These are phyloP conservation scores for Rosellinia necatrix DNA, from an alignment of 2,329 filamentous ascomycete genomes.

Conservation along the genomic window DNA sequence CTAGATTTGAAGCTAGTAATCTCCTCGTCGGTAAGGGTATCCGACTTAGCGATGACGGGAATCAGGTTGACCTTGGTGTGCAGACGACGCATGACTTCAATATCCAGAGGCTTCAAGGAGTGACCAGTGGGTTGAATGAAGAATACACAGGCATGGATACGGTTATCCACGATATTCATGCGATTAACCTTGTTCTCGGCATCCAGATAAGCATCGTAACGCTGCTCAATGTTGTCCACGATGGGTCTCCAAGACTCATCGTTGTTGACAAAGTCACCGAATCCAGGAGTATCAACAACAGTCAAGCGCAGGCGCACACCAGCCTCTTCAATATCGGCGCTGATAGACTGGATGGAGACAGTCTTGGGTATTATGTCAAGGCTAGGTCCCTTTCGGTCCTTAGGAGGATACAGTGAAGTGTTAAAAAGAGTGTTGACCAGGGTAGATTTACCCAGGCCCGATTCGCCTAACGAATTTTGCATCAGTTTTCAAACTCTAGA, in stretches of 20 bases:
- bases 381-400: slow-evolving; percentile 96
- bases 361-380: slow-evolving; percentile 99
- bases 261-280: slow-evolving; percentile 99
- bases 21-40: slow-evolving; percentile 97
- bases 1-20: slow-evolving; percentile 92
- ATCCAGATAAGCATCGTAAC: slow-evolving; percentile 97
- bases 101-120: slow-evolving; percentile 96
- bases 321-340: slow-evolving; percentile 96
- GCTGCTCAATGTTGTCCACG: slow-evolving; percentile 99
- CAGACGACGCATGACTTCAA: slow-evolving; percentile 98
- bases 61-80: slow-evolving; percentile 99
- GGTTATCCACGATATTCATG: slow-evolving; percentile 99
- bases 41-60: slow-evolving; percentile 97
- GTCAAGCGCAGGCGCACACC: slow-evolving; percentile 94
- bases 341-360: slow-evolving; percentile 92
- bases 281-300: slow-evolving; percentile 96
- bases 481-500: not conserved
- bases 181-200: slow-evolving; percentile 99
- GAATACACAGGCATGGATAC: slow-evolving; percentile 98
- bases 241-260: slow-evolving; percentile 99
- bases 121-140: slow-evolving; percentile 99
- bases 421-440: slow-evolving; percentile 99
- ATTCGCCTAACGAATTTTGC: slow-evolving; percentile 73
- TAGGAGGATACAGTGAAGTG: slow-evolving; percentile 97
- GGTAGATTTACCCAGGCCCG: slow-evolving; percentile 97